Evolutionary conservation across 1,284 basidiomycete genomes (phyloP).

Genomic region (Fomes fomentarius): DNA sequence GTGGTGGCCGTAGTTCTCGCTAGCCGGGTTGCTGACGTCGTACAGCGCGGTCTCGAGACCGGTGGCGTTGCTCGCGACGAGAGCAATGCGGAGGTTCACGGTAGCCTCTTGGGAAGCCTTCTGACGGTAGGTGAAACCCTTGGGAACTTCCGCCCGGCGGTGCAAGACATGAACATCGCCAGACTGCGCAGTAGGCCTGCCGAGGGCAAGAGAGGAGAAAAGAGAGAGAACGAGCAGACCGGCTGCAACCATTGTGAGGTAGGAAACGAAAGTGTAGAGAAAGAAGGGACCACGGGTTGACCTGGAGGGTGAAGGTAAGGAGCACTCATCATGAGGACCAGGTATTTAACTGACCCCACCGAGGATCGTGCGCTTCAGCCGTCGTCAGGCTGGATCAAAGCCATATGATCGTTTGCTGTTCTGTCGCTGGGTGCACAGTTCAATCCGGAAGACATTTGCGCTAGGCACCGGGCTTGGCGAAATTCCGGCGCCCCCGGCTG

Average conservation of each 20-base stretch:
- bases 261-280: slow-evolving; percentile 21
- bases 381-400: slow-evolving; percentile 20
- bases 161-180: slow-evolving; percentile 46
- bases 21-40: slow-evolving; percentile 28
- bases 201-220: slow-evolving; percentile 26
- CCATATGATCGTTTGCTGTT: slow-evolving; percentile 19
- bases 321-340: not conserved
- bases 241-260: slow-evolving; percentile 29
- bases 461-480: slow-evolving; percentile 21
- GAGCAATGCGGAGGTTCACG: slow-evolving; percentile 31
- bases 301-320: slow-evolving; percentile 40
- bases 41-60: slow-evolving; percentile 28
- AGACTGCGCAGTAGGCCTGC: slow-evolving; percentile 18
- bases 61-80: slow-evolving; percentile 28
- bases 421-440: slow-evolving; percentile 14
- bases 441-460: slow-evolving; percentile 11
- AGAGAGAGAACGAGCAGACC: slow-evolving; percentile 27
- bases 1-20: slow-evolving; percentile 25
- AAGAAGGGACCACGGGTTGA: slow-evolving; percentile 47
- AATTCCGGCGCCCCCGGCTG: slow-evolving; percentile 4
- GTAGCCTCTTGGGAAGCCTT: slow-evolving; percentile 20
- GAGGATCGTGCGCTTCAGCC: slow-evolving; percentile 2
- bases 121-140: slow-evolving; percentile 25
- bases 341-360: slow-evolving; percentile 15
- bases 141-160: slow-evolving; percentile 22